phyloP scores from a whole-genome alignment of 768 basidiomycete species.

The Phlegmacium glaucopus region DNA sequence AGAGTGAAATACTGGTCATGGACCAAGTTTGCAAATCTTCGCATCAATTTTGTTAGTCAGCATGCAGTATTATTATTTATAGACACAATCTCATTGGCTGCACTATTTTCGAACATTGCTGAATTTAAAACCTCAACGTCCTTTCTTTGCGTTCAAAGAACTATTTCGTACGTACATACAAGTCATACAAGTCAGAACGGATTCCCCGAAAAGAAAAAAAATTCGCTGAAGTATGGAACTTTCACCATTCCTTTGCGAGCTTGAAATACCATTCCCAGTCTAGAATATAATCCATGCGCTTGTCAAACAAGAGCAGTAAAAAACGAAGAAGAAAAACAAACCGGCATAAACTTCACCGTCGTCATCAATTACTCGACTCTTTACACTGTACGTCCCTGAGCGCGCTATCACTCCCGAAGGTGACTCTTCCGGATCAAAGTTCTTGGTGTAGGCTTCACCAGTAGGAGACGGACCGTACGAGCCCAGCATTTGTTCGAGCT shows the following conservation, averaged over 20 bases:
- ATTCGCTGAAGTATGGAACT: not conserved
- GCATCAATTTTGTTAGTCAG: no score
- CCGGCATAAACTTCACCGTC: slow-evolving; percentile 79
- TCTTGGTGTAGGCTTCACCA: slow-evolving; percentile 66
- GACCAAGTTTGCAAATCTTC: no score
- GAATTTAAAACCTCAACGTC: no score
- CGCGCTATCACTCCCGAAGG: slow-evolving; percentile 84
- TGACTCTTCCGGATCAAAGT: slow-evolving; percentile 70
- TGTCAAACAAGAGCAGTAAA: not conserved
- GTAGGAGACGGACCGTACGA: slow-evolving; percentile 79
- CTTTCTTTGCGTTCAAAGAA: no score
- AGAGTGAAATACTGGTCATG: no score
- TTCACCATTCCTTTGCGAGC: slow-evolving; percentile 86
- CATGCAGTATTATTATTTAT: no score
- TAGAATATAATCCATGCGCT: no score
- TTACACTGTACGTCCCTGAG: slow-evolving; percentile 72
- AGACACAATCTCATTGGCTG: no score
- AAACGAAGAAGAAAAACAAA: slow-evolving; percentile 31
- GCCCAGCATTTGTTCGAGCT: slow-evolving; percentile 91
- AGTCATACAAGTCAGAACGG: not conserved
- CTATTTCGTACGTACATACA: no score
- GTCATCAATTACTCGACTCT: slow-evolving; percentile 84
- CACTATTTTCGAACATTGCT: no score
- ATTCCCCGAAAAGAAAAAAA: not conserved
- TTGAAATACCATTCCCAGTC: slow-evolving; percentile 93